phyloP scores from a whole-genome alignment of 768 basidiomycete genomes.

The Suillus spraguei region DNA sequence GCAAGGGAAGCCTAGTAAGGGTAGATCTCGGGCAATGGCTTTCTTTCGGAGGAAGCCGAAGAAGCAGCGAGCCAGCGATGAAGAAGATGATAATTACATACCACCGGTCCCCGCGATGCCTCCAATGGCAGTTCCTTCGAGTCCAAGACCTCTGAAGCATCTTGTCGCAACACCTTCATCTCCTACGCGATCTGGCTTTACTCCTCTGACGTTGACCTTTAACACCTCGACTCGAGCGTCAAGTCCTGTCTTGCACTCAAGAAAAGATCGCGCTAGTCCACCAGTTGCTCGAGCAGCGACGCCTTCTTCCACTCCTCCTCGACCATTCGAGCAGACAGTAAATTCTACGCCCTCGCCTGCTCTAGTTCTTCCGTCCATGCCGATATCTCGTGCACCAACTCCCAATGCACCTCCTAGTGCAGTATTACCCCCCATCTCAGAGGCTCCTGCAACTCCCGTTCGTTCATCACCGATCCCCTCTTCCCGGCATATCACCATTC shows the following conservation, averaged over 20 bases:
- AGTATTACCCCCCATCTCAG: constrained; percentile 13
- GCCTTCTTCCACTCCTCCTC: constrained; percentile 12
- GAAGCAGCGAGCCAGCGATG: constrained; percentile 29
- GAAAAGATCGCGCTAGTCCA: constrained; percentile 26
- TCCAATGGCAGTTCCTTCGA: constrained; percentile 28
- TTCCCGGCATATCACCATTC: constrained; percentile 31
- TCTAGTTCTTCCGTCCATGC: constrained; percentile 6
- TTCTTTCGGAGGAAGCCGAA: constrained; percentile 36
- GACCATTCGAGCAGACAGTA: constrained; percentile 15
- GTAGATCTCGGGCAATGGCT: constrained; percentile 35
- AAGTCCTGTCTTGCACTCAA: constrained; percentile 20
- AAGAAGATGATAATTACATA: constrained; percentile 31
- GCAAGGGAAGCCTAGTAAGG: constrained; percentile 29
- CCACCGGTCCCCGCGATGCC: constrained; percentile 37
- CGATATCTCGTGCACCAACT: constrained; percentile 18
- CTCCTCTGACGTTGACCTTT: constrained; percentile 28
- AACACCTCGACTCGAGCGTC: constrained; percentile 22
- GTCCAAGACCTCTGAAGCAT: constrained; percentile 30
- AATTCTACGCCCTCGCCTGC: constrained; percentile 13
- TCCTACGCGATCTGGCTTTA: constrained; percentile 31
- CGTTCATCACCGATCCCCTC: constrained; percentile 17
- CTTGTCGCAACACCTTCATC: constrained; percentile 25
- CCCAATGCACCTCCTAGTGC: constrained; percentile 24
- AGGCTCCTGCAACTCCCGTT: background rate
- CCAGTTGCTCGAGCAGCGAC: constrained; percentile 20